A percentile compares a stretch with the other conserved stretches of the same genome.
These are phyloP conservation scores for Neurospora discreta DNA, from an alignment of 495 filamentous ascomycete genomes.

Conservation along the genomic window DNA sequence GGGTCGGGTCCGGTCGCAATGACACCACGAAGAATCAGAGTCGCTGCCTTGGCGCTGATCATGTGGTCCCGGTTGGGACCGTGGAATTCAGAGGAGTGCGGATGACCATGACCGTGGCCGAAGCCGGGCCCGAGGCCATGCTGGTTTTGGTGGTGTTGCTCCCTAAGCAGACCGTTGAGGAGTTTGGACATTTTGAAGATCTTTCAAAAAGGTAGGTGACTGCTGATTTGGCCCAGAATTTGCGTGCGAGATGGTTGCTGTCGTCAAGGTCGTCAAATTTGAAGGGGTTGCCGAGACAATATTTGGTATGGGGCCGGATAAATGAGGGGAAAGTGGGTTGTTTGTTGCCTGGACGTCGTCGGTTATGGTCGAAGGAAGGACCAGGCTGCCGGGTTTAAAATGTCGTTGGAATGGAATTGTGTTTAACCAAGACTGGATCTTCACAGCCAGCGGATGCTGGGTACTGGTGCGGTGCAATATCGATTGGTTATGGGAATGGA, in stretches of 20 bases:
- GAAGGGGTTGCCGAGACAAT: neutral
- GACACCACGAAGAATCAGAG: conserved; percentile 9
- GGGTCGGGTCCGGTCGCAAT: conserved; percentile 2
- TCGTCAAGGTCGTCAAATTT: neutral
- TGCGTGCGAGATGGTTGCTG: neutral
- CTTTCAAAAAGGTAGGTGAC: neutral
- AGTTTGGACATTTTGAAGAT: neutral
- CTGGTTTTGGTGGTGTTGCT: neutral
- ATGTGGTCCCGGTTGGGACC: conserved; percentile 8
- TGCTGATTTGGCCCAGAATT: neutral
- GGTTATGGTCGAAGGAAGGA: neutral
- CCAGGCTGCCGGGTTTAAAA: neutral
- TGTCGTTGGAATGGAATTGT: neutral
- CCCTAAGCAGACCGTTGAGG: neutral
- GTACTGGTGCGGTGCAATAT: neutral
- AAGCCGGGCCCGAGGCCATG: neutral
- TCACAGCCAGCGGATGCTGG: neutral
- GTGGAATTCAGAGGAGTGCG: neutral
- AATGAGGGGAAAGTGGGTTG: neutral
- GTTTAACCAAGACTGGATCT: neutral
- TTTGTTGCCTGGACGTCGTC: neutral
- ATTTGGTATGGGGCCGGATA: neutral
- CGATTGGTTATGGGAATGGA: neutral
- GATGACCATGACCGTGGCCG: neutral
- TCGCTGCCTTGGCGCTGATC: conserved; percentile 9